Evolutionary conservation across 23 red algal species (phyloP), one percentile per base, ranked within the genome.

Genomic region (Agarophyton chilense): DNA sequence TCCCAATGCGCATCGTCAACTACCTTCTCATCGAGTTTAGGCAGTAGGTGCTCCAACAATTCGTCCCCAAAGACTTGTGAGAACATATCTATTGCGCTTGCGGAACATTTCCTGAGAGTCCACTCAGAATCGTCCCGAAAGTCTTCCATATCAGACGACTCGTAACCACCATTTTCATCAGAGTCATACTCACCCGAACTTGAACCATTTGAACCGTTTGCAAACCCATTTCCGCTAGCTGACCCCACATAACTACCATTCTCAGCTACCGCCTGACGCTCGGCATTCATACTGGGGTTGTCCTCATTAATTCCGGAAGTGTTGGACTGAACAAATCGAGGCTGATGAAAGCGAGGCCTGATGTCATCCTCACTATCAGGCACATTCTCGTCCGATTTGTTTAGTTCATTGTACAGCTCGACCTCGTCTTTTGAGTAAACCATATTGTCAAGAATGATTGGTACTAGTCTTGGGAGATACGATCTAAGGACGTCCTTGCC

Each of bases 281-380:
- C 68, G 13, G 40, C 68, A 74, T 47, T 47, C 68, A 74, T 74
- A 49, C 7, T 25, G 9, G 41, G 68, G 26, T 4, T 52, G 25
- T 34, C 71, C 9, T 57, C 32, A 74, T 74, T 74, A 11, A 43
- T 74, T 79, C 49, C 85, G 43, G 53, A 44, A 18, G 70, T 34
- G 26, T 24, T 41, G 58, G 86, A 63, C 39, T 78, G 51, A 22
- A 55, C 55, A 71, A 91, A 81, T 24, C 76, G 55, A 34, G 88
- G 47, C 43, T 78, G 82, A 82, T 96, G 94, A 90, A 96, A 90
- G 21, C 83, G 86, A 34, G 89, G 82, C 34, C 81, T 68, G 33
- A 96, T 79, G 49, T 98, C 96, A 68, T 98, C 77, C 41, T 70
- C 82, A 65, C 83, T 81, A 80, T 97, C 95, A n/a, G 90, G 90